Percentiles rank a stretch among this genome's conserved stretches.
Evolutionary conservation across 1,284 basidiomycete genomes (phyloP).

Genomic region (Lentinula novae-zelandiae): DNA sequence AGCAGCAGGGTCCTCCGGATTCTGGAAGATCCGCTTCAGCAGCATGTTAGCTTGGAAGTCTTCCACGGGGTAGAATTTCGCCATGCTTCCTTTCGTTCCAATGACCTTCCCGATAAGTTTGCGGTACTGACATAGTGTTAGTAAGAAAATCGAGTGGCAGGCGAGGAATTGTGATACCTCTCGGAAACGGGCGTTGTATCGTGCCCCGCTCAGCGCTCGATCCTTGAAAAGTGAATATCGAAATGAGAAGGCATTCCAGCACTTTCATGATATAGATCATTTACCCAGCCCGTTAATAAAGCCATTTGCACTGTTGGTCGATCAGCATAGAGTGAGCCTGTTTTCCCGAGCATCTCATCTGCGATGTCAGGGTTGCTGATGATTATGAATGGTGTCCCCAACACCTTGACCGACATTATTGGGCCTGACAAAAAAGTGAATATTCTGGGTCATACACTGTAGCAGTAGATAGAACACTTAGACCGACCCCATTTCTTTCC

Average conservation of each 20-base stretch:
- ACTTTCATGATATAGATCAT: neutral
- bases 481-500: constrained; percentile 6
- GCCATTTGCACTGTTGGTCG: constrained; percentile 15
- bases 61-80: constrained; percentile 13
- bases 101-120: constrained; percentile 14
- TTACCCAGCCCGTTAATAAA: constrained; percentile 9
- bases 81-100: constrained; percentile 11
- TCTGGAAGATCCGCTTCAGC: constrained; percentile 10
- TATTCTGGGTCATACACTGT: neutral
- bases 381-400: constrained; percentile 13
- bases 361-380: constrained; percentile 11
- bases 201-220: constrained; percentile 10
- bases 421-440: constrained; percentile 3
- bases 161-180: neutral
- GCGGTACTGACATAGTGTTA: constrained; percentile 4
- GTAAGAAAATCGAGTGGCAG: neutral
- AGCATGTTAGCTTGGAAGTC: constrained; percentile 15
- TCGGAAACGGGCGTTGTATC: constrained; percentile 10
- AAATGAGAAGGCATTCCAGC: neutral
- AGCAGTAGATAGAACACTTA: too few relatives aligned
- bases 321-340: constrained; percentile 12
- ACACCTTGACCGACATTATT: constrained; percentile 11
- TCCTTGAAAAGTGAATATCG: neutral
- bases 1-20: constrained; percentile 8
- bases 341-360: constrained; percentile 10